phyloP scores from a whole-genome alignment of 345 rosid genomes.

The Cardamine resedifolia region DNA sequence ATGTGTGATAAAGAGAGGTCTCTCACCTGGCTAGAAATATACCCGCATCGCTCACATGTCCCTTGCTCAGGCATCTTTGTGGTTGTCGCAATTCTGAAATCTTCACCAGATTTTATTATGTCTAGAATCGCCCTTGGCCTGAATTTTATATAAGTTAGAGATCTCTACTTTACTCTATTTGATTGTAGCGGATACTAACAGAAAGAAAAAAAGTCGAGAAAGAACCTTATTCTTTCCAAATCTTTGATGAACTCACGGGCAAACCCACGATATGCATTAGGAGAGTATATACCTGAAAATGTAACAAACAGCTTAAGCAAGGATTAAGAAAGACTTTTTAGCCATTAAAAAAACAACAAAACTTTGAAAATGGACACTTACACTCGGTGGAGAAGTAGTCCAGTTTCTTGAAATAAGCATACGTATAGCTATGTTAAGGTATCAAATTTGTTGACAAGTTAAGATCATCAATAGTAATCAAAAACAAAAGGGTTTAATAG shows the following conservation, averaged over 20 bases:
- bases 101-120: constrained; percentile 83
- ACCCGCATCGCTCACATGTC: constrained; percentile 87
- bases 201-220: not conserved
- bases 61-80: constrained; percentile 99
- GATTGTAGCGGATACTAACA: not conserved
- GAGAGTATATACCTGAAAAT: constrained; percentile 80
- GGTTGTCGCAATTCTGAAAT: constrained; percentile 73
- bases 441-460: constrained; percentile 21
- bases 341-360: too few relatives aligned
- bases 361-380: too few relatives aligned
- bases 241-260: constrained; percentile 98
- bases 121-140: constrained; percentile 91
- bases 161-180: not conserved
- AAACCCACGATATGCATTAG: constrained; percentile 93
- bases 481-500: constrained; percentile 12
- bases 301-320: too few relatives aligned
- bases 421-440: constrained; percentile 70
- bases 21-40: constrained; percentile 91
- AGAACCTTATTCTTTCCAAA: constrained; percentile 86
- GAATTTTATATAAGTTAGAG: constrained; percentile 21
- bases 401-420: constrained; percentile 96
- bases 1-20: not conserved
- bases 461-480: not conserved
- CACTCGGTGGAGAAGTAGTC: too few relatives aligned
- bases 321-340: not conserved